phyloP scores from a whole-genome alignment of 2,329 filamentous ascomycete genomes.

The Pezicula neosporulosa region DNA sequence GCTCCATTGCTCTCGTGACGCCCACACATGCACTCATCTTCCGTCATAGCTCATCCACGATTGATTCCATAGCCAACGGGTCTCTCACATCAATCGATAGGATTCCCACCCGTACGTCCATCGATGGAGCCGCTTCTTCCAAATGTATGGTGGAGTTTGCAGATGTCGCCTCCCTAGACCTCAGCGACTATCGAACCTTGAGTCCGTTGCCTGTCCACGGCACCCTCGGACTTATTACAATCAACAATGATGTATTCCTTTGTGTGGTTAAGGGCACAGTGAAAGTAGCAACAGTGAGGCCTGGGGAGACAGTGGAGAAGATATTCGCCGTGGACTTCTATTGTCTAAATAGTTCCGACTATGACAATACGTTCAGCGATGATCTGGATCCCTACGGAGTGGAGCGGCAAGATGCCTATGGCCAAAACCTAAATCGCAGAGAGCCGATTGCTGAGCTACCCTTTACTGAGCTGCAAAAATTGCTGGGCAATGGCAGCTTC shows the following conservation, averaged over 20 bases:
- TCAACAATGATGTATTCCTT: conserved; percentile 82
- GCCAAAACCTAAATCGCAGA: conserved; percentile 54
- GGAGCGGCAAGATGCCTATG: conserved; percentile 34
- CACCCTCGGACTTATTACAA: conserved; percentile 82
- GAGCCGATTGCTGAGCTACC: conserved; percentile 80
- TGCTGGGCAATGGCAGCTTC: conserved; percentile 89
- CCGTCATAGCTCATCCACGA: conserved; percentile 68
- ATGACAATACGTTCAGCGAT: conserved; percentile 71
- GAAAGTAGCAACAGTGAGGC: conserved; percentile 76
- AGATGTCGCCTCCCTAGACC: conserved; percentile 57
- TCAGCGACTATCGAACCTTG: conserved; percentile 74
- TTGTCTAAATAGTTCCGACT: conserved; percentile 82
- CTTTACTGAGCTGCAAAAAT: conserved; percentile 85
- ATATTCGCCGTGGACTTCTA: conserved; percentile 89
- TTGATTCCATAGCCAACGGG: conserved; percentile 55
- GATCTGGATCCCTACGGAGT: conserved; percentile 25
- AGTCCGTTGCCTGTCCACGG: conserved; percentile 74
- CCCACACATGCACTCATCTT: conserved; percentile 79
- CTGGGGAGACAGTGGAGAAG: conserved; percentile 84
- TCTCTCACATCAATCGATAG: conserved; percentile 52
- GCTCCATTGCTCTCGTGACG: conserved; percentile 83
- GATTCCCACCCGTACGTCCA: conserved; percentile 35
- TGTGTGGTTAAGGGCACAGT: conserved; percentile 81
- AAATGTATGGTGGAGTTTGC: conserved; percentile 86
- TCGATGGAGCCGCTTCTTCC: conserved; percentile 18